phyloP scores from a whole-genome alignment of 305 asterid genomes.

The Salvia sclarea region DNA sequence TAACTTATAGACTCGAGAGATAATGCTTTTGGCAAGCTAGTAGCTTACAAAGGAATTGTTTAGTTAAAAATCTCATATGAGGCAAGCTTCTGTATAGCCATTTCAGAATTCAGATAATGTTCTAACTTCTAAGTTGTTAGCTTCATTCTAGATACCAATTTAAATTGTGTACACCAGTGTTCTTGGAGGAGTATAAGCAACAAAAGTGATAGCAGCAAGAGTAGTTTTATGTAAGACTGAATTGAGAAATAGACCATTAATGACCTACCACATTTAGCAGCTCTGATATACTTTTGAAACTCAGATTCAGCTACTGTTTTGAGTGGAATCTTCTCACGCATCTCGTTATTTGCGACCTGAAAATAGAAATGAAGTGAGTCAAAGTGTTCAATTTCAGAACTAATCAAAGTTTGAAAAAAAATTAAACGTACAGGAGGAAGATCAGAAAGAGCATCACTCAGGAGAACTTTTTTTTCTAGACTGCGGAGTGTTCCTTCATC shows the following conservation, averaged over 20 bases:
- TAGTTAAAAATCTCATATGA: background rate
- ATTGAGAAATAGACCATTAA: constrained; percentile 19
- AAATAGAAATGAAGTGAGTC: constrained; percentile 32
- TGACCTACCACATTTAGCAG: constrained; percentile 60
- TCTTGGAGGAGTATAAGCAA: constrained; percentile 2
- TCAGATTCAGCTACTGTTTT: constrained; percentile 53
- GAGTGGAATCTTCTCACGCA: constrained; percentile 59
- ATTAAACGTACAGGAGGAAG: constrained; percentile 66
- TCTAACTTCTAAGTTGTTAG: background rate
- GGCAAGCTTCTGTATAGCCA: background rate
- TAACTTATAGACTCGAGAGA: background rate
- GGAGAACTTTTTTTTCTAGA: constrained; percentile 62
- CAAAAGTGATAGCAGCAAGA: constrained; percentile 22
- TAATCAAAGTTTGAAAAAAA: constrained; percentile 21
- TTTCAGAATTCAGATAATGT: background rate
- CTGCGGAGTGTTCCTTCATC: constrained; percentile 71
- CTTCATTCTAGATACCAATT: background rate
- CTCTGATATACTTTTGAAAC: constrained; percentile 72
- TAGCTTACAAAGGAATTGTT: background rate
- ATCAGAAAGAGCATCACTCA: constrained; percentile 80
- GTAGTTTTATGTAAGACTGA: constrained; percentile 15
- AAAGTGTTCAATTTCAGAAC: constrained; percentile 18
- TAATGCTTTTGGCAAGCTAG: background rate
- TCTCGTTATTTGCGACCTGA: constrained; percentile 65
- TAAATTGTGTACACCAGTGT: background rate